These are phyloP conservation scores for Phytophthora uliginosa DNA, from an alignment of 352 stramenopile genomes.

Conservation along the genomic window DNA sequence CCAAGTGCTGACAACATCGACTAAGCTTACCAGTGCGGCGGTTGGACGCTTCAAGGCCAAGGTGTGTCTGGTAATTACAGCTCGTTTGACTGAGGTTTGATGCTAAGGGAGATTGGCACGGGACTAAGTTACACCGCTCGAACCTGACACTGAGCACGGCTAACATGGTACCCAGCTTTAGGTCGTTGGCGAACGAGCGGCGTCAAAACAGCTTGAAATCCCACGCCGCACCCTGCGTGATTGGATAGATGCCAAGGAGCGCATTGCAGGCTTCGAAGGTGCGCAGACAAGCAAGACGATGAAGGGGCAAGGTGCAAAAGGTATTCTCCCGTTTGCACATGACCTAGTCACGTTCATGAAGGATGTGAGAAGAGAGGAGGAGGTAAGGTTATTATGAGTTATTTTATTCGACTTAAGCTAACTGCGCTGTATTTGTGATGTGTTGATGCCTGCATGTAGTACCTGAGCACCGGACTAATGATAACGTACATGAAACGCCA, in stretches of 20 bases:
- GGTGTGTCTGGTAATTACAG: constrained; percentile 54
- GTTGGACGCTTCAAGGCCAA: constrained; percentile 56
- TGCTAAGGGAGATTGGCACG: neutral
- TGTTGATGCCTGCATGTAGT: neutral
- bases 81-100: neutral
- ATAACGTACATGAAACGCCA: constrained; percentile 10
- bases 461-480: constrained; percentile 12
- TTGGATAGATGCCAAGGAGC: constrained; percentile 1
- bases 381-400: constrained; percentile 6
- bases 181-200: neutral
- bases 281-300: constrained; percentile 6
- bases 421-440: neutral
- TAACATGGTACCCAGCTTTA: neutral
- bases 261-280: neutral
- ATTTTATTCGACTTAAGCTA: constrained; percentile 1
- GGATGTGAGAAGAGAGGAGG: constrained; percentile 11
- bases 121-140: neutral
- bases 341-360: constrained; percentile 20
- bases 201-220: constrained; percentile 3
- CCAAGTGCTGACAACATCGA: constrained; percentile 59
- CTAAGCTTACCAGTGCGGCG: constrained; percentile 47
- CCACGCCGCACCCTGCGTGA: constrained; percentile 5
- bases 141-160: neutral
- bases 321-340: constrained; percentile 6
- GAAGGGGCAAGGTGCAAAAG: constrained; percentile 12